phyloP scores from a whole-genome alignment of 2,329 filamentous ascomycete genomes.

The Penicillium sp. region DNA sequence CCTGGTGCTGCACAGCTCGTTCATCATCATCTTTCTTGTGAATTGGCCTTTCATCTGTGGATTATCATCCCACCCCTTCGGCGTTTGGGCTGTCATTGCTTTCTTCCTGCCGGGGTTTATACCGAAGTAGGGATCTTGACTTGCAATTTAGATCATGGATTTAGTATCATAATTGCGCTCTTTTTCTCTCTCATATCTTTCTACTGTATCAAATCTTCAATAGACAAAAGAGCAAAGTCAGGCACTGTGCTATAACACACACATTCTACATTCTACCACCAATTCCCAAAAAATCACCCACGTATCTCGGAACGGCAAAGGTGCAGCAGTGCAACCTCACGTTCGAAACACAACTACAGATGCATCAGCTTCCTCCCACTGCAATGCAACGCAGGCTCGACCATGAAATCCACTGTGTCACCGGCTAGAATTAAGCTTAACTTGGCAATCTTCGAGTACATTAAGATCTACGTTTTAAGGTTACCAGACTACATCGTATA shows the following conservation, averaged over 20 bases:
- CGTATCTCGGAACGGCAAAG: too few species aligned
- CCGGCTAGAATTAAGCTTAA: constrained; percentile 1
- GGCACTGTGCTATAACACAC: neutral
- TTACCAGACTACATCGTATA: neutral
- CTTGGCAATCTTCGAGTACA: neutral
- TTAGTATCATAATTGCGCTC: constrained; percentile 23
- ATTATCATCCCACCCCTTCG: constrained; percentile 24
- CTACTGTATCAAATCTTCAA: neutral
- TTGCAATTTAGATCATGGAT: constrained; percentile 22
- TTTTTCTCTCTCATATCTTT: neutral
- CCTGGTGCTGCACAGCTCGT: constrained; percentile 36
- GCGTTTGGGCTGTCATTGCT: constrained; percentile 28
- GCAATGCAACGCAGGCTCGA: neutral
- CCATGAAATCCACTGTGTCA: neutral
- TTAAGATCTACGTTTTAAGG: neutral
- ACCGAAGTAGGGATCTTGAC: constrained; percentile 9
- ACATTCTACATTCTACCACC: neutral
- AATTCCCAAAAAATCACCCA: neutral
- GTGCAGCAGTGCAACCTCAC: neutral
- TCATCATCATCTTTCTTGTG: constrained; percentile 20
- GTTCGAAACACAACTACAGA: constrained; percentile 1
- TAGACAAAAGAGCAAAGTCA: neutral
- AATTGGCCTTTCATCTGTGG: constrained; percentile 11
- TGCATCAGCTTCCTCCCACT: neutral
- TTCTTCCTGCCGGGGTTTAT: constrained; percentile 3